Base-by-base conservation (phyloP, 73 alveolate species). In the Uronychia setigera region DNA sequence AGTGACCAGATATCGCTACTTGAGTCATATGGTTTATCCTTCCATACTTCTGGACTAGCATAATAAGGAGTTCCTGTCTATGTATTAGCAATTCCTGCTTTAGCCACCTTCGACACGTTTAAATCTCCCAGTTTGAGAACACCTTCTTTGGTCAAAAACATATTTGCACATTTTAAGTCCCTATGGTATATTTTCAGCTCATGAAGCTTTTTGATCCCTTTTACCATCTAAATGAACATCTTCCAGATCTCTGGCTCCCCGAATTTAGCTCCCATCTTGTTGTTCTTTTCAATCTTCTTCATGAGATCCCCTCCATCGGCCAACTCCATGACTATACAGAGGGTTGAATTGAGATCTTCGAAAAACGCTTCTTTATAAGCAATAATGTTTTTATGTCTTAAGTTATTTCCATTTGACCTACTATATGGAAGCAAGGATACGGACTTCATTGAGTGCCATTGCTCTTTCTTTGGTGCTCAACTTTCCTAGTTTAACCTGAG, bases 11-110 rank as follows among this genome's bases (percentile, higher is more conserved):
- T 88, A 81, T 94, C 98, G 76, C 97, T 94, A 86, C 87, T 94
- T 26, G 84, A 82, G 84, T 94, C 98, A 86, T 94, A 94, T 9
- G 98, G 98, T 77, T 89, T 94, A 81, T 94, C 98, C 76, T 92
- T 92, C 99, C 99, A 97, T 0, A 97, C 98, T 84, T 96, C 99
- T 1, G 99, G 99, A 35, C 95, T 84, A 35, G 99, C 97, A 85
- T 96, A 96, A 87, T 96, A 96, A 33, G 99, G 99, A 26, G 99
- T 96, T 13, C 99, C 99, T 13, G 97, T 95, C 84, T 93, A 92
- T 28, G 97, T 92, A 77, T 92, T 87, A 0, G 93, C 91, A 74
- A 92, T 77, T 13, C 98, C 98, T 74, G 87, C 84, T 77, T 94
- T 86, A 0, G 97, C 95, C 0, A 97, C 98, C 95, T 97, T 97